A percentile compares a stretch with the other conserved stretches of the same genome.
Conservation (phyloP, 1,284 basidiomycete species). For the Moesziomyces globuligerus region DNA sequence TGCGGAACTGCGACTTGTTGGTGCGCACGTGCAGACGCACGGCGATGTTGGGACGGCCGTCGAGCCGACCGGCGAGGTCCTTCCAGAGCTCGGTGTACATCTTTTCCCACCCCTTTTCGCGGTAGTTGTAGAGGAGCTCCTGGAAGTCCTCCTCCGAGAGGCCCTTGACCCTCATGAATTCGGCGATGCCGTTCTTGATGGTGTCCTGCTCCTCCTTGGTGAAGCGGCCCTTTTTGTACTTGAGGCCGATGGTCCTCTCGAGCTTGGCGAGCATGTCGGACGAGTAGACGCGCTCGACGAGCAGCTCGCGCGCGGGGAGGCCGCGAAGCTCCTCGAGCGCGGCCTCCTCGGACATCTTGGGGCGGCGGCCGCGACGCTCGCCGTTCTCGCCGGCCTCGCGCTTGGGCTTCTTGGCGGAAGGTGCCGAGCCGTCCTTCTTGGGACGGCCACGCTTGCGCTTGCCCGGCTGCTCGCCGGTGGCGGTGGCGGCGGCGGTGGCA, state of each 20-base stretch:
- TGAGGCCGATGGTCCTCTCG: constrained; percentile 44
- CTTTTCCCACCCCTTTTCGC: constrained; percentile 38
- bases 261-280: constrained; percentile 48
- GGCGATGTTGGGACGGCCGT: constrained; percentile 42
- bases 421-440: constrained; percentile 28
- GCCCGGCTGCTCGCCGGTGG: constrained; percentile 13
- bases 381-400: constrained; percentile 28
- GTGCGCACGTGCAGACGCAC: constrained; percentile 43
- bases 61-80: constrained; percentile 38
- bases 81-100: constrained; percentile 53
- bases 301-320: constrained; percentile 32
- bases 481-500: constrained; percentile 7
- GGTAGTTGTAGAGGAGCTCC: constrained; percentile 50
- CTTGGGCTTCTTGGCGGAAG: constrained; percentile 35
- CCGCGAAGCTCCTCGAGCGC: constrained; percentile 26
- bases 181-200: constrained; percentile 43
- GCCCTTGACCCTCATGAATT: constrained; percentile 40
- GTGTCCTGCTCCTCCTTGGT: constrained; percentile 38
- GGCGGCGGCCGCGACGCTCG: constrained; percentile 28
- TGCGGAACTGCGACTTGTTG: constrained; percentile 43
- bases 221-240: constrained; percentile 46
- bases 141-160: constrained; percentile 47
- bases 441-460: constrained; percentile 43
- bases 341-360: constrained; percentile 39
- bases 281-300: constrained; percentile 49